Base-by-base conservation (phyloP, 2,329 filamentous ascomycete genomes). In the Fusarium falciforme region DNA sequence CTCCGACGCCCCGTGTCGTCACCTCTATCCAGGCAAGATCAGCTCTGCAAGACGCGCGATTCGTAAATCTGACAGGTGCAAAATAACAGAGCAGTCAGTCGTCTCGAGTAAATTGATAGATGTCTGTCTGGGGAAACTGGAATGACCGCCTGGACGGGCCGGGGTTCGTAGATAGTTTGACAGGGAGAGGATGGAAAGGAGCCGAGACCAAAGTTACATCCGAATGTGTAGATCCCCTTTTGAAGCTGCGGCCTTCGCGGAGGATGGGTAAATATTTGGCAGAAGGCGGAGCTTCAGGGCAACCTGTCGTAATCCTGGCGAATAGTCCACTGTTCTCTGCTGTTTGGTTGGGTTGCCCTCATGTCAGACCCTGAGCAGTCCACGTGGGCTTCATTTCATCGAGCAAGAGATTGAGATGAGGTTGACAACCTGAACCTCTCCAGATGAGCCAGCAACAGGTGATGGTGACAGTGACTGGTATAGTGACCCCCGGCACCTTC, bases 61-160 rank as follows among this genome's bases (percentile, higher is more conserved):
- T 52, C 47, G 40, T 47, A 59, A 67, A 64, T 70, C 36, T 70
- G 66, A 60, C 63, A 71, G 58, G 64, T 47, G 35, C 52, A 17
- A 22, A 69, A 65, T 47, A 38, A 31, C 36, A 31, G 38, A 55
- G 36, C 14, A 25, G 57, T 55, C 27, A 12, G 14, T 25, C 20
- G 42, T 62, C 49, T 42, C 67, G 36, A 33, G 68, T 58, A 35
- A 42, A 61, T 64, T 57, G 29, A 36, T 47, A 55, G n/a, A 35
- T 36, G 57, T 72, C 67, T 66, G 60, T 72, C 71, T 66, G 72
- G 71, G 69, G 72, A 71, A 69, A 61, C 64, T 54, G 47, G 60
- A 44, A 60, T 73, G 33, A n/a, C 47, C 49, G 70, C 57, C 58
- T 40, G 47, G 11, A 31, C 61, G 54, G 31, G 14, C 38, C 17